Evolutionary conservation across 352 stramenopile species (phyloP), one percentile per base, ranked within the genome.

Genomic region (Phytophthora sp.): DNA sequence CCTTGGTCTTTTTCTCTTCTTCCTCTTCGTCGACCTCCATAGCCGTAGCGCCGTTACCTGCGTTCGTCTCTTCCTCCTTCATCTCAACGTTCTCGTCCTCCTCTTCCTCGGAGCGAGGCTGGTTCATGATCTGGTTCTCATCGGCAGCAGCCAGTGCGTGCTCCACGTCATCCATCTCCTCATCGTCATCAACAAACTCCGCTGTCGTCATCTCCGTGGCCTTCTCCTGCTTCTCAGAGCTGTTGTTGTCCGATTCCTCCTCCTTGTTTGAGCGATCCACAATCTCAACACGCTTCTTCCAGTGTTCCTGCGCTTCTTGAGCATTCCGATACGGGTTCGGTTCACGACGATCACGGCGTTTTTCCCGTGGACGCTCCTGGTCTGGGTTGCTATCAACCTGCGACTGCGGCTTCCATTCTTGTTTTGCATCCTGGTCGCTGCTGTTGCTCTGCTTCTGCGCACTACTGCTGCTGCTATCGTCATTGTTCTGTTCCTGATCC

Each of bases 271-370:
- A 58, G 7, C 70, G 80, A 64, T 94, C 73, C 23, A 92, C 78
- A 81, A 93, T 93, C 52, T 94, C 96, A 7, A 99, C 86, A 47
- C 97, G 96, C 49, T 95, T 88, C 63, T 98, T 97, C 98, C 98
- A 99, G 63, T 99, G 97, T 63, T 99, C 94, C 64, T 97, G 86
- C 2, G 97, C 95, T 63, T 98, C 96, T 45, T 97, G 96, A 30
- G 96, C 91, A 67, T 98, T 95, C 13, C 94, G 89, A 52, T 98
- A 98, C 57, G 97, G 97, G 70, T 99, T 99, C 9, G 96, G 94
- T 63, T 96, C 83, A 42, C 88, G 88, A 15, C 84, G 83, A 26
- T 94, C 81, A 13, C 84, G 82, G 29, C 91, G 89, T 57, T 96
- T 90, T 55, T 94, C 80, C 2, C 89, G 84, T 57, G 49, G 64